Evolutionary conservation across 2,329 filamentous ascomycete genomes (phyloP).

Genomic region (Phoma sp.): DNA sequence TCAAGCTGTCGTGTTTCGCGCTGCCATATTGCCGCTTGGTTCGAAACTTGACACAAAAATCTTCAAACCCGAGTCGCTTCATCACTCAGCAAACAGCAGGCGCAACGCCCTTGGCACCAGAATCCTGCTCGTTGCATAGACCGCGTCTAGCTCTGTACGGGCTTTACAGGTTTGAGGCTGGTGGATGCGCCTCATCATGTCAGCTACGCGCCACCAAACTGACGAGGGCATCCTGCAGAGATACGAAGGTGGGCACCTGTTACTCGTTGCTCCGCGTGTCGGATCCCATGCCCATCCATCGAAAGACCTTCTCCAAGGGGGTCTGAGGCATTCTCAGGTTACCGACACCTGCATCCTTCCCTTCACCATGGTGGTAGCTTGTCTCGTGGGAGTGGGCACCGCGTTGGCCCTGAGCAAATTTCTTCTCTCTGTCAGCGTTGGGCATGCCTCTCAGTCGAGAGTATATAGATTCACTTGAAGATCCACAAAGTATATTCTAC

Average conservation of each 20-base stretch:
- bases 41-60: constrained; percentile 33
- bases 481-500: neutral
- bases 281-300: constrained; percentile 11
- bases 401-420: constrained; percentile 18
- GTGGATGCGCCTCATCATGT: constrained; percentile 28
- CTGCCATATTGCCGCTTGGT: constrained; percentile 26
- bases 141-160: neutral
- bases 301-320: constrained; percentile 16
- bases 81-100: constrained; percentile 1
- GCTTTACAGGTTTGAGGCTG: constrained; percentile 26
- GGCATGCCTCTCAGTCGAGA: neutral
- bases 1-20: constrained; percentile 29
- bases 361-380: constrained; percentile 19
- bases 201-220: constrained; percentile 16
- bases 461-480: constrained; percentile 25
- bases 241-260: constrained; percentile 8
- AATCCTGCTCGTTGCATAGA: neutral
- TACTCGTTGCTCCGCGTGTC: constrained; percentile 14
- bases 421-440: neutral
- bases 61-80: constrained; percentile 26
- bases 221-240: constrained; percentile 16
- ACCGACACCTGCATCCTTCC: constrained; percentile 12
- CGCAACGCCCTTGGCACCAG: constrained; percentile 3
- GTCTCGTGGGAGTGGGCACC: constrained; percentile 38
- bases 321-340: constrained; percentile 21